Evolutionary conservation across 305 asterid genomes (phyloP).

Genomic region (Withania somnifera): DNA sequence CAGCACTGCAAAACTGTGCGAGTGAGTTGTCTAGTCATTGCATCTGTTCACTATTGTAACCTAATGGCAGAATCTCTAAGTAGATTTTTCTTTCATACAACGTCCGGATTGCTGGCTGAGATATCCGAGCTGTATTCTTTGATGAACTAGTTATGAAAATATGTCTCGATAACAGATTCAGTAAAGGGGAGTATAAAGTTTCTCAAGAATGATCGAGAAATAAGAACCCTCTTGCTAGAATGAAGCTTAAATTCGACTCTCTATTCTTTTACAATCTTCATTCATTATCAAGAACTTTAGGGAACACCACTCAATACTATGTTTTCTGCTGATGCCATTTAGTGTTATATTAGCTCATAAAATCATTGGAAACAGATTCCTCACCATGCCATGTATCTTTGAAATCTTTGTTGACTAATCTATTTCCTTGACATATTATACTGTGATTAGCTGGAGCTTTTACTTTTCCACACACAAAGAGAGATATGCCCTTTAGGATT

Average conservation of each 20-base stretch:
- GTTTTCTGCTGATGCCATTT: not conserved
- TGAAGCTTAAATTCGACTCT: not conserved
- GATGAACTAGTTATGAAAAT: not conserved
- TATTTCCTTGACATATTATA: not conserved
- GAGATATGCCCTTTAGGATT: not conserved
- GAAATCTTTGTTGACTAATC: not conserved
- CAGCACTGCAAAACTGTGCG: constrained; percentile 98
- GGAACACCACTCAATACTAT: not conserved
- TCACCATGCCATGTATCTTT: not conserved
- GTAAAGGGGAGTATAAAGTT: not conserved
- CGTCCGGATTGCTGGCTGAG: not conserved
- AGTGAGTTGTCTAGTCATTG: constrained; percentile 42
- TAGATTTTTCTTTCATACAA: not conserved
- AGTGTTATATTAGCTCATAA: not conserved
- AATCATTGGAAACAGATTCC: not conserved
- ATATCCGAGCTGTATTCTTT: not conserved
- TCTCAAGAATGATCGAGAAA: not conserved
- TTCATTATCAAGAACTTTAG: not conserved
- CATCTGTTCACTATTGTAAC: not conserved
- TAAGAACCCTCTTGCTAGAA: not conserved
- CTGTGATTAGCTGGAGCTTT: not conserved
- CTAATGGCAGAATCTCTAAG: not conserved
- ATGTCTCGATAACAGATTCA: not conserved
- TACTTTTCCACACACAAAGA: not conserved
- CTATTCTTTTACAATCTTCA: not conserved